Conservation (phyloP, 2,329 filamentous ascomycete genomes). For the Claviceps paspali region DNA sequence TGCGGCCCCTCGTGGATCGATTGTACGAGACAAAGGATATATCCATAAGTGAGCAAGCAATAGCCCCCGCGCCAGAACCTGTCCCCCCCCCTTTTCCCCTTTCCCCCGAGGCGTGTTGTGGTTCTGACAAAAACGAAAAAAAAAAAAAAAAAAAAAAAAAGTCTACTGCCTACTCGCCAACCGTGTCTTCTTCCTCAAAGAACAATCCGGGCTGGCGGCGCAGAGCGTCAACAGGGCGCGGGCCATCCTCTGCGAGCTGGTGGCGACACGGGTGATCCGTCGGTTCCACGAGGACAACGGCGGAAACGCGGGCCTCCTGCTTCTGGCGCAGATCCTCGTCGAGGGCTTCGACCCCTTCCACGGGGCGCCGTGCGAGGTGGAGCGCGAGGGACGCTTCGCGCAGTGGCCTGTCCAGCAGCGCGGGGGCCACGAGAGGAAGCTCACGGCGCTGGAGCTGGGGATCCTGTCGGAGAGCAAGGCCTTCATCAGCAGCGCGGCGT, state of each 20-base stretch:
- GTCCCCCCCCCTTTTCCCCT: no score
- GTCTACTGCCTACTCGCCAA: slow-evolving; percentile 62
- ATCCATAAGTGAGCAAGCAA: slow-evolving; percentile 37
- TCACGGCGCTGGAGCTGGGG: slow-evolving; percentile 56
- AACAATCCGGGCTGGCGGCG: slow-evolving; percentile 49
- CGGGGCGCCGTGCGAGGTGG: slow-evolving; percentile 45
- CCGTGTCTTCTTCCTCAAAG: slow-evolving; percentile 51
- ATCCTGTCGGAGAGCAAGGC: slow-evolving; percentile 57
- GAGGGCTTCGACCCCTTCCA: slow-evolving; percentile 60
- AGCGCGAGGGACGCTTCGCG: slow-evolving; percentile 27
- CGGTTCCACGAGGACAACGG: slow-evolving; percentile 53
- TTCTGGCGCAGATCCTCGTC: slow-evolving; percentile 53
- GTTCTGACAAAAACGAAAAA: no score
- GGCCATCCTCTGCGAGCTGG: slow-evolving; percentile 52
- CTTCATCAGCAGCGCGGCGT: slow-evolving; percentile 49
- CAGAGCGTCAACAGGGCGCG: slow-evolving; percentile 56
- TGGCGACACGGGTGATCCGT: slow-evolving; percentile 50
- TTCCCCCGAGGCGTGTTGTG: no score
- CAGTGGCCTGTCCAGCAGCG: slow-evolving; percentile 25
- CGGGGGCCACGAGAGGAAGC: slow-evolving; percentile 32
- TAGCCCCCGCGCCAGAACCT: not conserved
- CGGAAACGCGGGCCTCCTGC: slow-evolving; percentile 45
- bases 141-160: no score
- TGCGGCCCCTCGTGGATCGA: slow-evolving; percentile 53
- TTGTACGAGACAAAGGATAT: slow-evolving; percentile 51